Percentiles rank a stretch among this genome's conserved stretches.
phyloP scores from a whole-genome alignment of 257 asterid species.

The Solanum lycopersicoides region DNA sequence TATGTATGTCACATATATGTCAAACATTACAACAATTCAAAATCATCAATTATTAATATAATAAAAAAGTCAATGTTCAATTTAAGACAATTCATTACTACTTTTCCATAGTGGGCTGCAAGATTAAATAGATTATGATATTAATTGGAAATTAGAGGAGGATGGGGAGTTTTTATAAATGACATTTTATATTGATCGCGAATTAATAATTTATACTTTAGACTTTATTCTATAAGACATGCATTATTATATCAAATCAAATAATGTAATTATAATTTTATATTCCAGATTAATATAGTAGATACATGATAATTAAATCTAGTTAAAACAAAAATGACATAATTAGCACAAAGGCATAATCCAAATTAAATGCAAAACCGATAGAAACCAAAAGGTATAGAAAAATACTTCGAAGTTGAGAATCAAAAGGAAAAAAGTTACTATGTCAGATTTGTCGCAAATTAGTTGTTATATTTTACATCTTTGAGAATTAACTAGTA shows the following conservation, averaged over 20 bases:
- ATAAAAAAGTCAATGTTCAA: neutral
- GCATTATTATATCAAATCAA: neutral
- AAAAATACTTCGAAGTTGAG: neutral
- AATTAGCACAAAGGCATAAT: neutral
- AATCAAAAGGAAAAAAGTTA: neutral
- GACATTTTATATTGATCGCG: neutral
- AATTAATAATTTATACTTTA: neutral
- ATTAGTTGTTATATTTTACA: neutral
- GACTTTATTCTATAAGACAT: neutral
- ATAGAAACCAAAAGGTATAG: neutral
- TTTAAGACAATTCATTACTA: neutral
- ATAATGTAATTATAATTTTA: neutral
- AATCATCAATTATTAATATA: neutral
- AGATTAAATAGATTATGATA: neutral
- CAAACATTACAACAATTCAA: neutral
- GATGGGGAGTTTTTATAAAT: neutral
- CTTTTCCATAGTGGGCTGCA: neutral
- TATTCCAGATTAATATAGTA: neutral
- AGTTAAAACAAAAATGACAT: neutral
- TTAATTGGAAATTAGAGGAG: neutral
- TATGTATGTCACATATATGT: neutral
- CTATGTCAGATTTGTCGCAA: neutral
- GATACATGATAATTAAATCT: neutral
- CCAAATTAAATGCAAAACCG: neutral
- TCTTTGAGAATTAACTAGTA: neutral